Base-by-base conservation (phyloP, 2,329 filamentous ascomycete genomes). In the Pseudovirgaria hyperparasitica region DNA sequence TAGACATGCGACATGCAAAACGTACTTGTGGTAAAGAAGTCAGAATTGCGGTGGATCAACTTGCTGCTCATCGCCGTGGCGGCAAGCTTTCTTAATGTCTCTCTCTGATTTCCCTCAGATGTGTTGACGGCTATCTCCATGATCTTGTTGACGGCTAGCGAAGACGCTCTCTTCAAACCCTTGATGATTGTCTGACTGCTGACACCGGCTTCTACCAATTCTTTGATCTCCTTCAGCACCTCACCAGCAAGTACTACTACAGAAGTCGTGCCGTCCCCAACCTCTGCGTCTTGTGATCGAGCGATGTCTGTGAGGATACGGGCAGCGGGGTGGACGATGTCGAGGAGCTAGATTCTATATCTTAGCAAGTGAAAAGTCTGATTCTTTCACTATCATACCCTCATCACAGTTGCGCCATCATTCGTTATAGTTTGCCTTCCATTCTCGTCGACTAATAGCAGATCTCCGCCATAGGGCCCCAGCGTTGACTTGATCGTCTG, bases 21-120 rank as follows among this genome's bases (percentile, higher is more conserved):
- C 74, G 40, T 63, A 92, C 84, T 93, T 68, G 93, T 90, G 37
- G 90, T 96, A 63, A 98, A 98, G 60, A 96, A 98, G 4, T 74
- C 73, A 17, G 90, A 81, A 63, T 98, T 96, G 48, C 87, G 72
- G 72, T 96, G 92, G 54, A 98, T 96, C 44, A 98, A 67, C 68
- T 98, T 98, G 71, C 86, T 94, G 57, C 86, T 96, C 90, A 98
- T 98, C 43, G 90, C 90, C 16, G 90, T 98, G 19, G 72, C 84
- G 16, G 90, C 90, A 43, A 98, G 67, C 61, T 93, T 92, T 54
- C 67, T 62, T 34, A 98, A 69, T 22, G 86, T 96, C 44, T 94
- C 86, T 43, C 82, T 74, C 59, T 78, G 80, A 59, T 81, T 87
- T 33, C 67, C 72, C 54, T 92, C 84, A 41, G 74, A 71, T 29